Percentiles rank a stretch among this genome's conserved stretches.
Evolutionary conservation across 73 alveolate species (phyloP).

Genomic region (Symbiodinium pilosum): DNA sequence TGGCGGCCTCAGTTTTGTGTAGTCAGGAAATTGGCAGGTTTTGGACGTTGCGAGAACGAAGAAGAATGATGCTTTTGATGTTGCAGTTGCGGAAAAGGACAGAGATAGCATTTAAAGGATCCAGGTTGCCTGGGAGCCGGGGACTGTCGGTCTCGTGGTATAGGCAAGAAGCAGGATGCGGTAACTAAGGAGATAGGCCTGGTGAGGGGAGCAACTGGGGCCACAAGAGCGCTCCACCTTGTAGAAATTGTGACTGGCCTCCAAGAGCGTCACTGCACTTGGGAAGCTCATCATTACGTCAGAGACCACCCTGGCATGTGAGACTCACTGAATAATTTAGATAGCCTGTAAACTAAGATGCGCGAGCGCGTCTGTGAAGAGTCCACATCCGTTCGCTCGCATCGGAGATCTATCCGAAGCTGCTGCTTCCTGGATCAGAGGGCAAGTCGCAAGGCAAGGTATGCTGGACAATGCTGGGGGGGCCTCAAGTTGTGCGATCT

Average conservation of each 20-base stretch:
- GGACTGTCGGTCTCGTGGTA: too few species aligned
- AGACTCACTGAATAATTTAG: background rate
- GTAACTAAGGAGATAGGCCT: too few species aligned
- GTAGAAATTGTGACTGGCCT: background rate
- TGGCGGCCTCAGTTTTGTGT: too few species aligned
- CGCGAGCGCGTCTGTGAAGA: background rate
- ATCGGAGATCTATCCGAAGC: conserved; percentile 31
- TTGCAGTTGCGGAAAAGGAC: too few species aligned
- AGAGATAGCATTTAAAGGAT: too few species aligned
- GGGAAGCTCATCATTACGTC: conserved; percentile 8
- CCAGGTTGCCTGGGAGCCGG: too few species aligned
- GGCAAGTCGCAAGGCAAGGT: background rate
- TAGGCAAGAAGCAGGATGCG: too few species aligned
- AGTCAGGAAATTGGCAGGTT: too few species aligned
- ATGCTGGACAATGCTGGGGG: background rate
- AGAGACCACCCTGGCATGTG: background rate
- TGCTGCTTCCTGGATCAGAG: conserved; percentile 7
- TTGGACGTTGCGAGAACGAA: too few species aligned
- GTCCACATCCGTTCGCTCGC: conserved; percentile 14
- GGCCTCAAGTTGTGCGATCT: conserved; percentile 26
- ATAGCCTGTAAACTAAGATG: background rate
- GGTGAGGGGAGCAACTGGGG: too few species aligned
- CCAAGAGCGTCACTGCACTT: background rate
- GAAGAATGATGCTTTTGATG: too few species aligned
- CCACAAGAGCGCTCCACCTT: too few species aligned